Base-by-base conservation (phyloP, 2,329 filamentous ascomycete genomes). In the Pseudopithomyces maydicus region DNA sequence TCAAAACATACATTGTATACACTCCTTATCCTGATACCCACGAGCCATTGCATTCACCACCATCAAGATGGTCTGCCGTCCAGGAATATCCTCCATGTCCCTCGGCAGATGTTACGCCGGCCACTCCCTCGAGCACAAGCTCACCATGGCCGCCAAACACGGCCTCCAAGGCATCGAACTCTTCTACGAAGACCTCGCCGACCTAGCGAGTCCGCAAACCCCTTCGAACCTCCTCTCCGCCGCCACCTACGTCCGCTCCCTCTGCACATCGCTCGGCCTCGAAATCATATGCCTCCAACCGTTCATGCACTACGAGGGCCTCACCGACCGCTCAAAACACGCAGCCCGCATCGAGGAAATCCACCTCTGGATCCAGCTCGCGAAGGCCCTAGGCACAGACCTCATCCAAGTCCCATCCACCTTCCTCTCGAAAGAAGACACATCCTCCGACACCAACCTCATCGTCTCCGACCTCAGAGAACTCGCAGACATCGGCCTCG, bases 221-320 rank as follows among this genome's bases (percentile, higher is more conserved):
- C 65, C 75, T 14, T 68, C 78, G 10, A 81, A 81, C 62, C 80
- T 87, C 38, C 65, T 90, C 19, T 68, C 78, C 6, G 89, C 88
- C 1, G 88, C 90, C 23, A 71, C 75, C 2, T 75, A 82, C 47
- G 82, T 90, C 56, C 80, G 80, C 23, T 68, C 76, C 0, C 80
- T 91, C 42, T 90, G 88, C 74, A 73, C 80, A 22, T 77, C 79
- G 2, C 80, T 85, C 23, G 74, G 71, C 32, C 80, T 91, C 20
- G 67, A 78, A 10, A 84, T 91, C 63, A 80, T 91, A 63, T 88
- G 86, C 59, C 81, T 93, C 0, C 90, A 92, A 68, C 91, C 91
- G 0, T 93, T 94, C 71, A 84, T 85, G 78, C 85, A 91, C 76
- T 92, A 90, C 75, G 91, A 93, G 63, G 91, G 90, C 1, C 81